Evolutionary conservation across 768 basidiomycete species (phyloP), one percentile per base, ranked within the genome.

Genomic region (Collybiopsis confluens): DNA sequence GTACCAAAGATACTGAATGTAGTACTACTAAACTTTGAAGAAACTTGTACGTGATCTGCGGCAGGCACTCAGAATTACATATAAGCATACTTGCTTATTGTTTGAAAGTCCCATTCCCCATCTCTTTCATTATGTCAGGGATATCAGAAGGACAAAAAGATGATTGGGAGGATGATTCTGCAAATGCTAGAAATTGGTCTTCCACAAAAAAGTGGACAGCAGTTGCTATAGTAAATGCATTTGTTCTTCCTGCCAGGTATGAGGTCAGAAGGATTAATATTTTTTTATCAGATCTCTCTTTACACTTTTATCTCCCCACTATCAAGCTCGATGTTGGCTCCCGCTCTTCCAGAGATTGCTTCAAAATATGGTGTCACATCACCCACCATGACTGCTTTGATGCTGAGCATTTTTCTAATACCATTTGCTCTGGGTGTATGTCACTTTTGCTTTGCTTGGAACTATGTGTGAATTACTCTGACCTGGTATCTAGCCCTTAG

Each of bases 401-500:
- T 81, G 2, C 67, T 88, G 40, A 81, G 80, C 58, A 75, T 86
- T 16, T 88, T 83, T 64, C 67, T 88, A 35, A 62, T 86, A 1
- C 81, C 86, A 0, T 86, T 81, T 62, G 85, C 82, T 9, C 60
- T 87, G 15, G 85, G 81, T 0, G 81, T 80, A 23, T 7, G 46
- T 58, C 9, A n/a, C n/a, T n/a, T n/a, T 62, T 80, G 2, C 59
- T 81, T 54, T 60, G 73, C 7, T n/a, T n/a, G n/a, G n/a, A 71
- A 70, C 0, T 79, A 77, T 1, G 78, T 75, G 0, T 77, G 78
- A 60, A 71, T 79, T 52, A 4, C n/a, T 16, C 21, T 23, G 27
- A 23, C 23, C n/a, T n/a, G n/a, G n/a, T 13, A 41, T 54, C 28
- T 53, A 59, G 58, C 68, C 65, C 1, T 54, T 68, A 26, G 18